These are phyloP conservation scores for Eremochloa ophiuroides DNA, from an alignment of 176 grass and related monocot species.

Conservation along the genomic window DNA sequence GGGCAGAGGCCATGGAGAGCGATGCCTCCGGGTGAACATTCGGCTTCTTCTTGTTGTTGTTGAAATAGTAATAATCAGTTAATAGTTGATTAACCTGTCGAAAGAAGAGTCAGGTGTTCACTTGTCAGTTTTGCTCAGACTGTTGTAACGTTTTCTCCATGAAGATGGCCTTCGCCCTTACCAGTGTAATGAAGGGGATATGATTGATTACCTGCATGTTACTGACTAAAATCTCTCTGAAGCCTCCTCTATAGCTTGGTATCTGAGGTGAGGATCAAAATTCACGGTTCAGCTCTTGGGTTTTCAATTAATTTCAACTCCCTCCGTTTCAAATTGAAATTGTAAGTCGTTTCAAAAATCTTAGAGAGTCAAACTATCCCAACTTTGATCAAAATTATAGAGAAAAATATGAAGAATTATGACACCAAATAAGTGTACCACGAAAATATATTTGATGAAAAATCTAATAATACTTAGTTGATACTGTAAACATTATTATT, in stretches of 20 bases:
- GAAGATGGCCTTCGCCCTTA: not conserved
- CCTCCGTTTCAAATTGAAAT: too few species aligned
- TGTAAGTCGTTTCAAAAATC: too few species aligned
- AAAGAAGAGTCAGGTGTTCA: not conserved
- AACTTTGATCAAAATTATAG: too few species aligned
- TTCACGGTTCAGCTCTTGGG: not conserved
- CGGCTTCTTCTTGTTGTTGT: not conserved
- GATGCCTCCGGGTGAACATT: not conserved
- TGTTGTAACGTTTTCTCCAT: not conserved
- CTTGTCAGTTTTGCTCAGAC: not conserved
- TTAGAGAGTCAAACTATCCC: too few species aligned
- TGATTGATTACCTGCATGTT: slow-evolving; percentile 27
- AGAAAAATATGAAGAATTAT: too few species aligned
- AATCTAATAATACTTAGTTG: too few species aligned
- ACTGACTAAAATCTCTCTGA: not conserved
- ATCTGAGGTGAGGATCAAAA: slow-evolving; percentile 7
- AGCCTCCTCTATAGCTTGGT: slow-evolving; percentile 4
- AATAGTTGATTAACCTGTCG: not conserved
- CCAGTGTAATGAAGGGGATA: not conserved
- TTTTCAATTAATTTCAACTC: not conserved
- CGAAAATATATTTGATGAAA: too few species aligned
- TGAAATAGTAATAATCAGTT: not conserved
- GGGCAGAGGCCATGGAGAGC: slow-evolving; percentile 28
- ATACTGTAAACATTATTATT: too few species aligned
- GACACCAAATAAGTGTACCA: too few species aligned